Evolutionary conservation across 2,329 filamentous ascomycete genomes (phyloP), one percentile per base, ranked within the genome.

Genomic region (Fragosphaeria purpurea): DNA sequence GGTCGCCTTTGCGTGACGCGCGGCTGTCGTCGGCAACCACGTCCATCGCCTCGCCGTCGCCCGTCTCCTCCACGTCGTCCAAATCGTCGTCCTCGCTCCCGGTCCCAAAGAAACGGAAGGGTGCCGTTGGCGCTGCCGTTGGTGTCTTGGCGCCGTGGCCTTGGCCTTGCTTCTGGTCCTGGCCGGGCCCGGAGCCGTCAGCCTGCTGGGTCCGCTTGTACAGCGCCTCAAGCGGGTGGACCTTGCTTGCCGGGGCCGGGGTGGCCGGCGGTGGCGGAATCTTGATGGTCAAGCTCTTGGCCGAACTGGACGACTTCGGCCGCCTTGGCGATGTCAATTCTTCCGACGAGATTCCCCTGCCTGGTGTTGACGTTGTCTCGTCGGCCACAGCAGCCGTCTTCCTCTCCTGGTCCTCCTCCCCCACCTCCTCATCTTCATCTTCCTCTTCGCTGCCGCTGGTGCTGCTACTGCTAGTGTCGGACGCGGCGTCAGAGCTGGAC

Each of bases 141-240:
- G 54, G 63, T 31, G 9, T 22, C 10, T 4, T 13, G 7, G 31
- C 12, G 10, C 34, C 39, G 22, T 34, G 44, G 22, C 33, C 66
- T 4, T 10, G 40, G 6, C 65, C 65, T 35, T 70, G 65, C 38
- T 79, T 75, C 0, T 79, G 67, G 22, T 22, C 22, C 22, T 22
- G 22, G 22, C 22, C 22, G 22, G 22, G 22, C 22, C 22, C 22
- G 22, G 22, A 22, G 22, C 22, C 22, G 22, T 22, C 22, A 22
- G 22, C 22, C 22, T 22, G 22, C 22, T 22, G 22, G 22, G 22
- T 22, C 5, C 80, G 80, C 69, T 96, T 97, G 75, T 94, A 98
- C 3, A 97, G 77, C 0, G 88, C 88, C 70, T 97, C 90, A 1
- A 97, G 76, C 0, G 93, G 91, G 58, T 97, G 91, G 0, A 95